These are phyloP conservation scores for Botrytis porri DNA, from an alignment of 2,329 filamentous ascomycete genomes.

Conservation along the genomic window DNA sequence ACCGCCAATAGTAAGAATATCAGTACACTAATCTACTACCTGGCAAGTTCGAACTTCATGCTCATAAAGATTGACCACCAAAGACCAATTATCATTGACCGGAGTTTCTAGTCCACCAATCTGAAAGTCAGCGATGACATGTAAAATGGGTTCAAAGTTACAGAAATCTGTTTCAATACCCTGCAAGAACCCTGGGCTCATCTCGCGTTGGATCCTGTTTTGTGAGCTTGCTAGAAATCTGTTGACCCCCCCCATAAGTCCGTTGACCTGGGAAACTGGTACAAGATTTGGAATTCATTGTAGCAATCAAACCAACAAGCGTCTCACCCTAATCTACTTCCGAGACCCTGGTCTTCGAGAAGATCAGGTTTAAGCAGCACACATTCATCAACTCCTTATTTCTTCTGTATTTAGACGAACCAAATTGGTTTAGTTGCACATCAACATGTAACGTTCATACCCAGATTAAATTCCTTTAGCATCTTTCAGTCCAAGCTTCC, in stretches of 20 bases:
- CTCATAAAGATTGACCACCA: neutral
- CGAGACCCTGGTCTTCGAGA: neutral
- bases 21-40: neutral
- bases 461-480: constrained; percentile 5
- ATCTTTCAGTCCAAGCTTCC: neutral
- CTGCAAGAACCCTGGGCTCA: neutral
- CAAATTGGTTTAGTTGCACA: neutral
- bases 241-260: too few species aligned
- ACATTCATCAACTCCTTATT: neutral
- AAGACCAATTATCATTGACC: neutral
- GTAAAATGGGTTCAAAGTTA: neutral
- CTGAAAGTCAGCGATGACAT: neutral
- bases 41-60: neutral
- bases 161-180: neutral
- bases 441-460: neutral
- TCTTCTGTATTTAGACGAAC: too few species aligned
- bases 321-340: neutral
- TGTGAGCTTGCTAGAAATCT: neutral
- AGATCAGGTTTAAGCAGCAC: neutral
- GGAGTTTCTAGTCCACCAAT: neutral
- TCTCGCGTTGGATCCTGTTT: constrained; percentile 7
- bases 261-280: neutral
- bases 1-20: neutral
- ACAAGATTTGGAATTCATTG: constrained; percentile 1
- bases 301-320: constrained; percentile 7